Conservation (phyloP, 192 early-diverging fungal species). For the Phlyctochytrium bullatum region DNA sequence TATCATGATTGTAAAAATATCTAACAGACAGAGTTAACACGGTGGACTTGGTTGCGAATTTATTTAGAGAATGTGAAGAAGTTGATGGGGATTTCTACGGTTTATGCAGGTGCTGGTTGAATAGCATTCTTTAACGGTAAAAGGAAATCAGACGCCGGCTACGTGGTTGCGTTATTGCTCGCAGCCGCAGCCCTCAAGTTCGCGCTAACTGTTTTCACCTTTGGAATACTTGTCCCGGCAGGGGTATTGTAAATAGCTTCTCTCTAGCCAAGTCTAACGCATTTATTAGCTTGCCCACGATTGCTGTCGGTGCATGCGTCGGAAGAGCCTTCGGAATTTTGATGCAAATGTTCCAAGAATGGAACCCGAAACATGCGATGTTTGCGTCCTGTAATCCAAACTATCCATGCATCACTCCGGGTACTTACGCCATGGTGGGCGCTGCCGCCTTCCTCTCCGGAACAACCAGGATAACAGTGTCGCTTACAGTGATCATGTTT, state of each 20-base stretch:
- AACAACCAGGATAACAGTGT: slow-evolving; percentile 82
- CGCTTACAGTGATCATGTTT: slow-evolving; percentile 94
- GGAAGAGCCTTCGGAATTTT: slow-evolving; percentile 87
- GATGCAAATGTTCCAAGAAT: slow-evolving; percentile 63
- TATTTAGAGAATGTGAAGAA: slow-evolving; percentile 58
- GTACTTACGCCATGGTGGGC: slow-evolving; percentile 91
- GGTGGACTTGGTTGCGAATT: slow-evolving; percentile 49
- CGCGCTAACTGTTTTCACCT: slow-evolving; percentile 48
- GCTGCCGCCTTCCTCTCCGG: slow-evolving; percentile 86
- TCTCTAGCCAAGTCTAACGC: slow-evolving; percentile 24
- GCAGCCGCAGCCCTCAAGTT: slow-evolving; percentile 44
- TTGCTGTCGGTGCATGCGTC: slow-evolving; percentile 90
- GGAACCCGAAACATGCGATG: slow-evolving; percentile 56
- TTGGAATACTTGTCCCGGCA: slow-evolving; percentile 52
- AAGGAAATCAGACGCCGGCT: slow-evolving; percentile 18
- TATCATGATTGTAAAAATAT: slow-evolving; percentile 19
- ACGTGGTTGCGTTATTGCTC: slow-evolving; percentile 32
- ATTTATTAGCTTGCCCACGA: slow-evolving; percentile 93
- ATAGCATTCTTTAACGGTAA: slow-evolving; percentile 5
- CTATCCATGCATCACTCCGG: slow-evolving; percentile 85
- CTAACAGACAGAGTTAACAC: slow-evolving; percentile 29
- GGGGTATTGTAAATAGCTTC: slow-evolving; percentile 42
- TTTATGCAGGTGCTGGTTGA: slow-evolving; percentile 36
- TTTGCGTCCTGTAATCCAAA: slow-evolving; percentile 79
- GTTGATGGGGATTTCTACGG: slow-evolving; percentile 49